phyloP scores from a whole-genome alignment of 805 yeast genomes.

The Wickerhamiella allomyrinae region DNA sequence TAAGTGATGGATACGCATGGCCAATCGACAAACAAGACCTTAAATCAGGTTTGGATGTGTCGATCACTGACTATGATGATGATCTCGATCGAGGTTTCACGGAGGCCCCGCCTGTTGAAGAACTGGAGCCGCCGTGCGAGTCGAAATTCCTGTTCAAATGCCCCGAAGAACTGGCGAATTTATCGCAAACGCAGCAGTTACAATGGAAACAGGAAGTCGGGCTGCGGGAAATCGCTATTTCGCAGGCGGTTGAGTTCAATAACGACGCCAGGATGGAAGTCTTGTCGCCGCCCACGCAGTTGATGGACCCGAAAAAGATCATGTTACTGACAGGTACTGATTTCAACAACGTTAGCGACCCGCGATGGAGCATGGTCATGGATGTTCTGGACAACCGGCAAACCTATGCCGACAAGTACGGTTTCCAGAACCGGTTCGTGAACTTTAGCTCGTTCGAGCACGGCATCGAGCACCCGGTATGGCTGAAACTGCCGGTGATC shows the following conservation, averaged over 20 bases:
- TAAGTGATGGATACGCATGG: too few relatives aligned
- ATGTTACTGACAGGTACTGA: background rate
- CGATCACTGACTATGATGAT: too few relatives aligned
- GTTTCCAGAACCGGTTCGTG: slow-evolving; percentile 20
- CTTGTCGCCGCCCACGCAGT: background rate
- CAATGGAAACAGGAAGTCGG: background rate
- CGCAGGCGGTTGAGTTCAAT: background rate
- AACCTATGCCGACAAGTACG: slow-evolving; percentile 23
- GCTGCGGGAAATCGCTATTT: background rate
- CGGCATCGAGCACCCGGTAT: slow-evolving; percentile 14
- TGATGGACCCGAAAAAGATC: background rate
- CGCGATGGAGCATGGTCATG: background rate
- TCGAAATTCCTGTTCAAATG: too few relatives aligned
- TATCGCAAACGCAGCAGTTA: background rate
- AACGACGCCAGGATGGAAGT: background rate
- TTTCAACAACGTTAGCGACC: background rate
- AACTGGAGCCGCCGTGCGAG: too few relatives aligned
- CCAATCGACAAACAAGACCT: too few relatives aligned
- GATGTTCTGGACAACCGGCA: slow-evolving; percentile 19
- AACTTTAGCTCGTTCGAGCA: slow-evolving; percentile 17
- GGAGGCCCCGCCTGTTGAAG: too few relatives aligned
- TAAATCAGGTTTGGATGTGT: too few relatives aligned
- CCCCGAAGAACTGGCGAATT: background rate
- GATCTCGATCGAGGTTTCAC: too few relatives aligned
- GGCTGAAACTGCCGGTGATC: slow-evolving; percentile 26